A percentile compares a stretch with the other conserved stretches of the same genome.
phyloP scores from a whole-genome alignment of 768 basidiomycete species.

The Suillus spraguei region DNA sequence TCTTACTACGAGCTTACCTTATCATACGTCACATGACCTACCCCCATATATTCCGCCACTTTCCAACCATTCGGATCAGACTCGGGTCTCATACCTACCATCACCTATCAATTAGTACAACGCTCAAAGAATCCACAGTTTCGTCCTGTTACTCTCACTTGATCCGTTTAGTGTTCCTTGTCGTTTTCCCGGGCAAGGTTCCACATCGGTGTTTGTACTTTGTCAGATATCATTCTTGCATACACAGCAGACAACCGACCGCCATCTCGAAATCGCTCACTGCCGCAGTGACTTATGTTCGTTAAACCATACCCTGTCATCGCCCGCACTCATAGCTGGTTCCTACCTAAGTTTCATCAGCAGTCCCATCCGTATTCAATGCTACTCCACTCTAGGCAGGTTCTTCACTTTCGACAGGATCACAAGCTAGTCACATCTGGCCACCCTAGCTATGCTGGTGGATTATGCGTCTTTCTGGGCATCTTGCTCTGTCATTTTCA shows the following conservation, averaged over 20 bases:
- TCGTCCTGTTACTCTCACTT: too few species aligned
- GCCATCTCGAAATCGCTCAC: neutral
- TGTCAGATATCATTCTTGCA: constrained; percentile 6
- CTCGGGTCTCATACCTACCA: too few species aligned
- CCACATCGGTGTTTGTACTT: neutral
- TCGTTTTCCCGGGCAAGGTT: too few species aligned
- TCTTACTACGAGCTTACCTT: too few species aligned
- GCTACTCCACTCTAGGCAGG: constrained; percentile 37
- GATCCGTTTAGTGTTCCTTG: too few species aligned
- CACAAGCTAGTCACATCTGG: constrained; percentile 42
- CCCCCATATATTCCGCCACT: too few species aligned
- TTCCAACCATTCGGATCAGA: too few species aligned
- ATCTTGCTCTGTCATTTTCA: constrained; percentile 7
- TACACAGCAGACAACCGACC: neutral
- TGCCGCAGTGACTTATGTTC: constrained; percentile 1
- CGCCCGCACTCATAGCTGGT: constrained; percentile 20
- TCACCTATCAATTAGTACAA: too few species aligned
- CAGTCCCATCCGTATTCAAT: constrained; percentile 30
- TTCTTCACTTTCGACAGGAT: constrained; percentile 42
- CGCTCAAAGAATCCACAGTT: too few species aligned
- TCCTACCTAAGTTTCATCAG: constrained; percentile 26
- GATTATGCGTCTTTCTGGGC: constrained; percentile 11
- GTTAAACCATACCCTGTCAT: neutral
- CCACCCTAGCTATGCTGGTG: constrained; percentile 32
- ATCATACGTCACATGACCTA: too few species aligned